Percentiles rank a stretch among this genome's conserved stretches.
Conservation (phyloP, 371 early-diverging fungal genomes). For the Saksenaea oblongispora region DNA sequence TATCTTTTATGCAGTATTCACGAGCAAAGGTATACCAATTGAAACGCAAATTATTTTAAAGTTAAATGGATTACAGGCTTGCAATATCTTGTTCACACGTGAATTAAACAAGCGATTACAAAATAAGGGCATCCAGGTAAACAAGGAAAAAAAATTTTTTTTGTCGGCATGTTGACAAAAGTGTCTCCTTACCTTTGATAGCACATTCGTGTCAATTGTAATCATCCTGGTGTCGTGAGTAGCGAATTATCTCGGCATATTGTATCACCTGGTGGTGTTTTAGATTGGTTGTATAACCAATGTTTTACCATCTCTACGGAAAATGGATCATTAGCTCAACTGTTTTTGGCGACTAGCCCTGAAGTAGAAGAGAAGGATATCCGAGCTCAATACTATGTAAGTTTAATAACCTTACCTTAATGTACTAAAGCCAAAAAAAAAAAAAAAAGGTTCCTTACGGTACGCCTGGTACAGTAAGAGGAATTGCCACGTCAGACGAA, state of each 20-base stretch:
- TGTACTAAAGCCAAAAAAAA: neutral
- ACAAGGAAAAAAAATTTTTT: neutral
- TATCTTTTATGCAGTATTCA: constrained; percentile 17
- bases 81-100: constrained; percentile 44
- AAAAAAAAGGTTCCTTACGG: constrained; percentile 19
- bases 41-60: constrained; percentile 26
- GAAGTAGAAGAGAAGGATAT: constrained; percentile 55
- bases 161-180: neutral
- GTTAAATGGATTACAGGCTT: constrained; percentile 35
- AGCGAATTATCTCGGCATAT: constrained; percentile 54
- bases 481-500: constrained; percentile 21
- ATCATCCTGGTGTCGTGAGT: constrained; percentile 71
- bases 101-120: constrained; percentile 43
- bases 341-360: constrained; percentile 67
- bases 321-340: constrained; percentile 62
- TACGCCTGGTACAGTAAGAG: constrained; percentile 1
- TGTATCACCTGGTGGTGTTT: neutral
- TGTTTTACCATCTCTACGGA: constrained; percentile 26
- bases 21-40: constrained; percentile 24
- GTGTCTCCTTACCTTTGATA: constrained; percentile 14
- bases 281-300: neutral
- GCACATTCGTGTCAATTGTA: constrained; percentile 58
- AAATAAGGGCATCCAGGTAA: constrained; percentile 27
- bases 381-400: constrained; percentile 57
- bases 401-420: constrained; percentile 13